Evolutionary conservation across 129 eudicot genomes (phyloP).

Genomic region (Oenanthe sinensis): DNA sequence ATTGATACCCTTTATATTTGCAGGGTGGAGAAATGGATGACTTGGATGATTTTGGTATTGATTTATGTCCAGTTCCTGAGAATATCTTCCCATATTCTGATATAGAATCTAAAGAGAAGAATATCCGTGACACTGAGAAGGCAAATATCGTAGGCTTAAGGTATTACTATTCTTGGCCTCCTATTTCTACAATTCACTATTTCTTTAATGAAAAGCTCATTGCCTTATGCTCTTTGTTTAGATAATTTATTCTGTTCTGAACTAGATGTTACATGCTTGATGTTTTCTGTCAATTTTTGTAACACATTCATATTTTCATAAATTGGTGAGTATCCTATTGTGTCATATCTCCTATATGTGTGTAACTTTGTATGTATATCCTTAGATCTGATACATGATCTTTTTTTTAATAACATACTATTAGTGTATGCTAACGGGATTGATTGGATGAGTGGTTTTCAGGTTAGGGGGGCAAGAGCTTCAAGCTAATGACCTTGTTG

Average conservation of each 20-base stretch:
- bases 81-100: constrained; percentile 11
- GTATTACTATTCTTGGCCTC: constrained; percentile 18
- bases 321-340: background rate
- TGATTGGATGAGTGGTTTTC: constrained; percentile 18
- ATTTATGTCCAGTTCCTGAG: constrained; percentile 30
- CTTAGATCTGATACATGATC: background rate
- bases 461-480: constrained; percentile 39
- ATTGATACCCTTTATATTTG: background rate
- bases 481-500: constrained; percentile 36
- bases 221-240: background rate
- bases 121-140: constrained; percentile 10
- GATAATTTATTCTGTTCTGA: background rate
- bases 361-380: background rate
- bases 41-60: constrained; percentile 40
- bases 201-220: background rate
- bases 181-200: background rate
- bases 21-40: constrained; percentile 26
- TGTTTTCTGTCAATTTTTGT: background rate
- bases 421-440: background rate
- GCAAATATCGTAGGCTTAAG: constrained; percentile 18
- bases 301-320: background rate
- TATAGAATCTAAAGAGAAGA: constrained; percentile 16
- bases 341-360: background rate
- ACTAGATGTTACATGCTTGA: background rate
- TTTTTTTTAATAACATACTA: background rate